Evolutionary conservation across 768 basidiomycete genomes (phyloP), one percentile per base, ranked within the genome.

Genomic region (Russula virescens): DNA sequence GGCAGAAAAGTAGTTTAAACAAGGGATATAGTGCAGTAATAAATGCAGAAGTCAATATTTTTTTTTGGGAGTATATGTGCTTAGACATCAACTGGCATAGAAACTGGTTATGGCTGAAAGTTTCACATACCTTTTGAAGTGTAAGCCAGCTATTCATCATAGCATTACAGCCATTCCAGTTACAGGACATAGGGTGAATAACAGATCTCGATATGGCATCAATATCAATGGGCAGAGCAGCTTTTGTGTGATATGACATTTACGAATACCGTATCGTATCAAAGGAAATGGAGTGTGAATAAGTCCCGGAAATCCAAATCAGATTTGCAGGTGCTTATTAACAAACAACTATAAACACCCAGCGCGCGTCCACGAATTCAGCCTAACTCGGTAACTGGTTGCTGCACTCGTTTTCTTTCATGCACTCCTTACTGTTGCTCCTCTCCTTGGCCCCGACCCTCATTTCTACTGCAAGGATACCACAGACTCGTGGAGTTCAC

Each of bases 401-500:
- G 62, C 34, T 54, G 52, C 35, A 21, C 21, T 31, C 42, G 16
- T 18, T 63, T 42, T 40, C 35, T 45, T 43, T 59, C 51, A 63
- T 63, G 62, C 46, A 10, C 38, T 16, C 26, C 46, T 53, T 47
- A n/a, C 51, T 53, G 16, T 48, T 63, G 28, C 54, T 54, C 7
- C 21, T 59, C 46, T 35, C 52, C 31, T 34, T 60, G 23, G 21
- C 34, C 18, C 26, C 40, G 3, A 31, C 52, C 13, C 16, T 49
- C 23, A 8, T 34, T 50, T 54, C 40, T 3, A 52, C 52, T 45
- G 46, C 28, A 23, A 31, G 54, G 77, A 40, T 77, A 80, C 63
- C 54, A 45, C 83, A 83, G 69, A 81, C 80, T 0, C 75, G 78
- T 43, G 89, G 89, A 9, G 83, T 89, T 25, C 66, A 76, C 11